Percentiles rank a stretch among this genome's conserved stretches.
Conservation (phyloP, 2,329 filamentous ascomycete genomes). For the Bisporella sp. region DNA sequence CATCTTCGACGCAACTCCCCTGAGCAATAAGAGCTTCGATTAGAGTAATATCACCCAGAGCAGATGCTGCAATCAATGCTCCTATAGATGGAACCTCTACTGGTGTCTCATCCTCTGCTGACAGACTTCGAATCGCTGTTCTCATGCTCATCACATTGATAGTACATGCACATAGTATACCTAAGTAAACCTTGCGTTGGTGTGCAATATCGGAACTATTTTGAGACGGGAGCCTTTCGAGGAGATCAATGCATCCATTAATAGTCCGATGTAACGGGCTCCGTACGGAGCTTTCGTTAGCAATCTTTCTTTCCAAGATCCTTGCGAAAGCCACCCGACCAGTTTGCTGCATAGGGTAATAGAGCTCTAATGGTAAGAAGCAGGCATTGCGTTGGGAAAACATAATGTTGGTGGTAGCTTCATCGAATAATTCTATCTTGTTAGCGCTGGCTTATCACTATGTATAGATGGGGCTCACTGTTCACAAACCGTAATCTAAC, state of each 20-base stretch:
- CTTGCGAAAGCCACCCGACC: too few relatives aligned
- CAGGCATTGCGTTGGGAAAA: too few relatives aligned
- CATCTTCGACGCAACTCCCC: not conserved
- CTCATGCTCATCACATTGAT: not conserved
- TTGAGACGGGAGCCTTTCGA: not conserved
- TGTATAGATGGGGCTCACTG: not conserved
- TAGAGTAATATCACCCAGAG: not conserved
- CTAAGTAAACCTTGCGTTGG: not conserved
- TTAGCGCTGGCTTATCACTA: not conserved
- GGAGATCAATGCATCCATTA: not conserved
- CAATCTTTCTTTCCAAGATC: too few relatives aligned
- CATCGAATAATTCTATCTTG: not conserved
- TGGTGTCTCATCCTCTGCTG: not conserved
- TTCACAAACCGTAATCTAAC: not conserved
- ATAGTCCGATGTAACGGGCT: not conserved
- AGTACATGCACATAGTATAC: not conserved
- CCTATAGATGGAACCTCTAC: not conserved
- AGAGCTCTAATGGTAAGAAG: too few relatives aligned
- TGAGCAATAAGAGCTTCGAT: not conserved
- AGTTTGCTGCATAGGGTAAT: too few relatives aligned
- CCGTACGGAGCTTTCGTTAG: too few relatives aligned
- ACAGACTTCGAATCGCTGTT: not conserved
- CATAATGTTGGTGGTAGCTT: not conserved
- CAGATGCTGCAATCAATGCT: not conserved
- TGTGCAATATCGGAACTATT: not conserved